Evolutionary conservation across 441 rosid species (phyloP), one percentile per base, ranked within the genome.

Genomic region (Eruca vesicaria): DNA sequence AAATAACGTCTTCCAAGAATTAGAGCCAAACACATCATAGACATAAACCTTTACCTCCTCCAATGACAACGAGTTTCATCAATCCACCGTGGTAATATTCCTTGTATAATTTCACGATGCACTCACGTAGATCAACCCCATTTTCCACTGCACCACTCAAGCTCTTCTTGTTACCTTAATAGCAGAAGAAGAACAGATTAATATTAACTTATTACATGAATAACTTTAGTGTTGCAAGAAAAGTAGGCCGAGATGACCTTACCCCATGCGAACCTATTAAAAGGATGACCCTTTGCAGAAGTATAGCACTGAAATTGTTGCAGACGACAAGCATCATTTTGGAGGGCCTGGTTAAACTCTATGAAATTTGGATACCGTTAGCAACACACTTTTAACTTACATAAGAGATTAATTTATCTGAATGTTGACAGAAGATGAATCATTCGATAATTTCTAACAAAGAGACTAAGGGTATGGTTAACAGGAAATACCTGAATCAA

Each of bases 341-440:
- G 99, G 86, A 91, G 82, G 71, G 84, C 96, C 87, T 93, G 98
- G 82, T 96, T 96, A 80, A 96, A 96, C 79, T 96, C 99, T 96
- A 84, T 15, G 70, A 23, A 74, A 29, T 32, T 52, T 36, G 68
- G 43, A 59, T 41, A 32, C 58, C n/a, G 50, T 73, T 69, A 75
- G 76, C 15, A 41, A 63, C 8, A 29, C 11, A 68, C 28, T 18
- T 74, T 65, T 8, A 28, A 50, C 55, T 31, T 35, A 1, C 28
- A 69, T 59, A 26, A 59, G n/a, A 48, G 63, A 18, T 41, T 31
- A 20, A 6, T 31, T 10, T 66, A 55, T 61, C 29, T 43, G 50
- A 77, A 36, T 36, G 50, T 21, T 60, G 61, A 67, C 4, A 31
- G 63, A 56, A 67, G 61, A 60, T 66, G 29, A 19, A 61, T 36